Percentiles rank a stretch among this genome's conserved stretches.
phyloP scores from a whole-genome alignment of 2,329 filamentous ascomycete genomes.

The Periconia sp. region DNA sequence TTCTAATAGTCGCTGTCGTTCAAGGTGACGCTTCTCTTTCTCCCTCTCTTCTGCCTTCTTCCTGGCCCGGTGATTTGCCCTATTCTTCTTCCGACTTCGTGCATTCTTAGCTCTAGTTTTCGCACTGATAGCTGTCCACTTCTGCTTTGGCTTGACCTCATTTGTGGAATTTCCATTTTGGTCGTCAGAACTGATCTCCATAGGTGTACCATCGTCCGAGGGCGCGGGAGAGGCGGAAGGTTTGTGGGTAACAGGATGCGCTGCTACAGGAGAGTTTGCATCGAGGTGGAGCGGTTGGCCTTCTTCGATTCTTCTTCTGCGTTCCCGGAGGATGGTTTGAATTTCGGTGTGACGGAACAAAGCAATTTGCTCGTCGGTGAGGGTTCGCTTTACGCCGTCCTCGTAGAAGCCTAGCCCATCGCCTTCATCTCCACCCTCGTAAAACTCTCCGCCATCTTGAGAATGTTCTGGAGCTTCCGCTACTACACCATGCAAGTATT shows the following conservation, averaged over 20 bases:
- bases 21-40: slow-evolving; percentile 24
- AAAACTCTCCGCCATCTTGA: slow-evolving; percentile 23
- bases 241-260: not conserved
- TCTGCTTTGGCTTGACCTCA: slow-evolving; percentile 26
- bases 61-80: slow-evolving; percentile 31
- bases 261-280: not conserved
- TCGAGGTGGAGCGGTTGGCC: slow-evolving; percentile 14
- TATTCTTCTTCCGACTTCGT: slow-evolving; percentile 21
- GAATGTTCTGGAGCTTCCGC: slow-evolving; percentile 34
- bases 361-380: slow-evolving; percentile 88
- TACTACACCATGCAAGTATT: slow-evolving; percentile 35
- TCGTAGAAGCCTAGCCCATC: slow-evolving; percentile 82
- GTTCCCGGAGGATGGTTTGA: slow-evolving; percentile 64
- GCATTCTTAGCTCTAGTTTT: slow-evolving; percentile 30
- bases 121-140: slow-evolving; percentile 34
- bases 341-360: slow-evolving; percentile 92
- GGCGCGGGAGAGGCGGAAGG: slow-evolving; percentile 5
- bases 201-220: slow-evolving; percentile 9
- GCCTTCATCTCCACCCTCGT: slow-evolving; percentile 53
- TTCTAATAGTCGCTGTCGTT: slow-evolving; percentile 12
- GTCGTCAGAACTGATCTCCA: slow-evolving; percentile 10
- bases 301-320: slow-evolving; percentile 28
- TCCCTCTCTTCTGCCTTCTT: slow-evolving; percentile 27
- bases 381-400: slow-evolving; percentile 84
- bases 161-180: slow-evolving; percentile 19